Base-by-base conservation (phyloP, 257 asterid genomes). In the Nicotiana noctiflora region DNA sequence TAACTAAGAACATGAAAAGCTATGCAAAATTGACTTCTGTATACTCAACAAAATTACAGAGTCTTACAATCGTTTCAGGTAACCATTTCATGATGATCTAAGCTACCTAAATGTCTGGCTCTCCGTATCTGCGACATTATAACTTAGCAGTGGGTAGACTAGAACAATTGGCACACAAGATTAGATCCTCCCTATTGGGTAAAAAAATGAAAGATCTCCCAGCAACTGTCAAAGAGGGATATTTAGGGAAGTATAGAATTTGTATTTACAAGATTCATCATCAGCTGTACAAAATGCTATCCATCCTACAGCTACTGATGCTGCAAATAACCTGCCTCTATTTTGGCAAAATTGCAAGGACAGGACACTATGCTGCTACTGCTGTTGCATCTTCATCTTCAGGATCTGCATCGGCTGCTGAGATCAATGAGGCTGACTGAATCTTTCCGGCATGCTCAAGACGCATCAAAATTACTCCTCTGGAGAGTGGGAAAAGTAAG, bases 381-480 rank as follows among this genome's bases (percentile, higher is more conserved):
- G 86, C 88, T 40, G 81, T 90, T 65, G 79, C 94, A 75, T 85
- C 88, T 17, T 66, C 85, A 68, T 84, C 94, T 57, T 89, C 97
- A 2, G 89, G 21, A 21, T 92, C 98, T 1, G 86, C 70, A 79
- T 91, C 97, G 14, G 97, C 57, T 70, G 92, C 98, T 4, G 98
- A 89, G 81, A 96, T 94, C 68, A 96, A 81, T 11, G 98, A 96
- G 66, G 97, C 96, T 3, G 98, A 96, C 77, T 92, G 97, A 68
- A 96, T 96, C 84, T 92, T 96, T 13, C 99, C 99, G 79, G 97
- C 90, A 84, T 91, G 91, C 81, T 96, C 99, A 2, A 96, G 95
- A 55, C 99, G 94, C 99, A 96, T 96, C 86, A 96, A 85, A 82
- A 93, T 93, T 72, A 96, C 99, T 13, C 98, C 99, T 85, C 99